These are phyloP conservation scores for Leccinum subspadiceum DNA, from an alignment of 1,284 basidiomycete species.

Conservation along the genomic window DNA sequence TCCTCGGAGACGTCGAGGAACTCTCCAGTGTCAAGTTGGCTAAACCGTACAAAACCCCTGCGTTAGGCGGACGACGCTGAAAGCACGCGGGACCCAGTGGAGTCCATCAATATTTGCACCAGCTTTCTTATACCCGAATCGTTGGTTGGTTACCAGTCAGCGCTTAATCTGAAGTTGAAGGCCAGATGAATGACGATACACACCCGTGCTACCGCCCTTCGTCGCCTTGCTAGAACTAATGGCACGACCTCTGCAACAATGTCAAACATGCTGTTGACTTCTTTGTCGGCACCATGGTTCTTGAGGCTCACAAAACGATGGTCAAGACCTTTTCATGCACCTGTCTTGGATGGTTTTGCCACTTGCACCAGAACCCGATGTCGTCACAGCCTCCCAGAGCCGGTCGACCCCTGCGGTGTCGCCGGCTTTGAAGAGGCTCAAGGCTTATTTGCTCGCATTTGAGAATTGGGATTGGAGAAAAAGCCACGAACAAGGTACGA, in stretches of 20 bases:
- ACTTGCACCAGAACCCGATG: background rate
- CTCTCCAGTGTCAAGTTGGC: constrained; percentile 23
- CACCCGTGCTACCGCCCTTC: too few species aligned
- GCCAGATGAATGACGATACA: too few species aligned
- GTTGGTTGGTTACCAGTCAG: background rate
- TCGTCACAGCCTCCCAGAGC: constrained; percentile 31
- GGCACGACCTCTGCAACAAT: too few species aligned
- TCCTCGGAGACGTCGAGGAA: constrained; percentile 70
- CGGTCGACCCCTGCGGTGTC: constrained; percentile 41
- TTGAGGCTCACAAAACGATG: constrained; percentile 28
- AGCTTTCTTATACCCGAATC: constrained; percentile 57
- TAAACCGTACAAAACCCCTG: background rate
- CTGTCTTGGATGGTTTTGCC: constrained; percentile 37
- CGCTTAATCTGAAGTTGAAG: background rate
- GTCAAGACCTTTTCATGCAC: background rate
- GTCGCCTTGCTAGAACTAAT: too few species aligned
- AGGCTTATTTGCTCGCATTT: background rate
- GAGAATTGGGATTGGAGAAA: background rate
- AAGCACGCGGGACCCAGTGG: constrained; percentile 39
- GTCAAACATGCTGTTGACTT: too few species aligned
- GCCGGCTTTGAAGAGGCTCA: constrained; percentile 38
- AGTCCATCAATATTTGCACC: constrained; percentile 61
- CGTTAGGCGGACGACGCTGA: background rate
- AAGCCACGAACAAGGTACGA: background rate
- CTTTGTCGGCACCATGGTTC: constrained; percentile 45